Evolutionary conservation across 495 filamentous ascomycete species (phyloP), one percentile per base, ranked within the genome.

Genomic region (Talaromyces stipitatus): DNA sequence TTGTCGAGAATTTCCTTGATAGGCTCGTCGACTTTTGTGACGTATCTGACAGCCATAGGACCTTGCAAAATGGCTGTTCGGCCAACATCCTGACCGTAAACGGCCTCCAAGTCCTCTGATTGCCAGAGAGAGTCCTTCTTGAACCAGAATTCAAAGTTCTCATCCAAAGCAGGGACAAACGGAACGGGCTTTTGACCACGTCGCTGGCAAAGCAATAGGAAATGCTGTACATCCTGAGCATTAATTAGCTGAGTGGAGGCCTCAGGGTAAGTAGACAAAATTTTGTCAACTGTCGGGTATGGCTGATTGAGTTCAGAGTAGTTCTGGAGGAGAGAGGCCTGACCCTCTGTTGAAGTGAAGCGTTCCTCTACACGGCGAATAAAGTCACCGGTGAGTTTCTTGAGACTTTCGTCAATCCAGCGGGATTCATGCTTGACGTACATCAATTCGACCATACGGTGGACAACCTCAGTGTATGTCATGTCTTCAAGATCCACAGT

Each of bases 51-150:
- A 20, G 73, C 69, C 20, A 73, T 66, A 11, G 73, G 73, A 0
- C 73, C 73, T n/a, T 73, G 71, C 3, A 76, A 53, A 38, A 76
- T 73, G 52, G 70, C 74, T 6, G 67, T 64, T 28, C 73, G 61
- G 12, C 62, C 63, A 18, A 65, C 66, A 61, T 76, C 73, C 54
- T 69, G 61, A 32, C 59, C 64, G 23, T 69, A 58, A 23, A 76
- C 70, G 2, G 73, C 72, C 27, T 70, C 73, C 18, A 74, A 38
- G 48, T 74, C 68, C 55, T 76, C 72, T 0, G 70, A 67, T 50
- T 76, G 73, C 73, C 73, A 76, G 3, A 76, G 50, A 2, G 70
- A 74, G 48, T 76, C 73, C 33, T 76, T 76, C 48, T 76, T 76
- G 64, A 76, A 76, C 48, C 65, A 76, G 14, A 58, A 65, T 53